phyloP scores from a whole-genome alignment of 164 flowering plant species.

The Stephania yunnanensis region DNA sequence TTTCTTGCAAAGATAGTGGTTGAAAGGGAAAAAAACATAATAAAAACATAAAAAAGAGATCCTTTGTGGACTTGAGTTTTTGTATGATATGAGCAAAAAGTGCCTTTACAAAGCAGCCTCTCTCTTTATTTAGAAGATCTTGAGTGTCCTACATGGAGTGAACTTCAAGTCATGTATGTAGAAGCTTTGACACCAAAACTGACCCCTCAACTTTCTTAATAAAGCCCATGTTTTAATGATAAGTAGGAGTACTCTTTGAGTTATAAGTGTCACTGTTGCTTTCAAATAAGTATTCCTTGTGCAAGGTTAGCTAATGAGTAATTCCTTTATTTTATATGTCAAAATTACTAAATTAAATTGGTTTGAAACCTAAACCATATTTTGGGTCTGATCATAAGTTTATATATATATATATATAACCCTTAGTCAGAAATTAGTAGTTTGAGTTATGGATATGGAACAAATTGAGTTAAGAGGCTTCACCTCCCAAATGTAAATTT shows the following conservation, averaged over 20 bases:
- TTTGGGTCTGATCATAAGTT: neutral
- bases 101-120: neutral
- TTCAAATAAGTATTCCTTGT: too few species aligned
- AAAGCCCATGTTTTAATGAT: neutral
- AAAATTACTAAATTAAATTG: neutral
- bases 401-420: neutral
- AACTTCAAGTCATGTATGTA: neutral
- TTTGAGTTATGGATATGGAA: too few species aligned
- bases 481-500: too few species aligned
- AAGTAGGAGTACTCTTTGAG: neutral
- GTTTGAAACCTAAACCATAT: neutral
- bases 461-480: too few species aligned
- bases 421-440: neutral
- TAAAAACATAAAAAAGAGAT: slow-evolving; percentile 7
- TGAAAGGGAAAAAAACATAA: slow-evolving; percentile 2
- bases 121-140: neutral
- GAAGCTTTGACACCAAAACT: neutral
- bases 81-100: neutral
- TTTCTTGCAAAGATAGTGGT: slow-evolving; percentile 1
- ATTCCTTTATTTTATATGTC: neutral
- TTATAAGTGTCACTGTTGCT: neutral
- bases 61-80: neutral
- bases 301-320: neutral
- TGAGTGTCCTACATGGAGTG: neutral
- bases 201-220: neutral